These are phyloP conservation scores for Cryphonectria parasitica DNA, from an alignment of 2,329 filamentous ascomycete genomes.

Conservation along the genomic window DNA sequence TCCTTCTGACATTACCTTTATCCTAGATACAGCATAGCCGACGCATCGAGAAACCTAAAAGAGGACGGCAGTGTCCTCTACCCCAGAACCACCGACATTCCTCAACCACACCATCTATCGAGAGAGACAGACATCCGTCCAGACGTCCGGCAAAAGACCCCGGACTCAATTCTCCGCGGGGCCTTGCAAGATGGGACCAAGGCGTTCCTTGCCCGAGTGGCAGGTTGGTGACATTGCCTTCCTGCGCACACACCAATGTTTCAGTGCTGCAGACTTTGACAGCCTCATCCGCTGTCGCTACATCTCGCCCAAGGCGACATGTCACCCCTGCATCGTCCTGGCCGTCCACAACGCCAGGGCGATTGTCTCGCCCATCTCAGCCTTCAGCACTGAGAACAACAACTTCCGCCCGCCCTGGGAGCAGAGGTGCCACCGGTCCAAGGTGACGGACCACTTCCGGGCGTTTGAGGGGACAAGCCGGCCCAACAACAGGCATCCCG, in stretches of 20 bases:
- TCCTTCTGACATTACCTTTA: background rate
- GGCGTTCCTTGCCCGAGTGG: conserved; percentile 6
- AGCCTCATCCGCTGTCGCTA: conserved; percentile 32
- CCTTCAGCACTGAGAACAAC: conserved; percentile 36
- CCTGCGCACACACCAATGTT: conserved; percentile 31
- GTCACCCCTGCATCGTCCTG: conserved; percentile 43
- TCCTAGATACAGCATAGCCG: background rate
- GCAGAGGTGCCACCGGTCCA: conserved; percentile 33
- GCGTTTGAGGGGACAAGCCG: conserved; percentile 38
- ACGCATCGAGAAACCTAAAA: background rate
- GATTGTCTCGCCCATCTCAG: conserved; percentile 40
- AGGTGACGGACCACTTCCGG: conserved; percentile 36
- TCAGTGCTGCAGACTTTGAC: conserved; percentile 29
- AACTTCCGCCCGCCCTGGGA: conserved; percentile 39
- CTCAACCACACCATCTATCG: too few relatives aligned
- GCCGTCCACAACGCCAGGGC: conserved; percentile 27
- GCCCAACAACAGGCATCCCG: conserved; percentile 15
- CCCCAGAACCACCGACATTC: background rate
- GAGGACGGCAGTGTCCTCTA: background rate
- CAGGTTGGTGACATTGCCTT: conserved; percentile 40
- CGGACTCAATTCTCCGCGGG: background rate
- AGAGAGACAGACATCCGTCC: too few relatives aligned
- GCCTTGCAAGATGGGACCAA: background rate
- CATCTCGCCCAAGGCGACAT: conserved; percentile 32
- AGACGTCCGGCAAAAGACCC: background rate